Percentiles rank a stretch among this genome's conserved stretches.
phyloP scores from a whole-genome alignment of 2,329 filamentous ascomycete genomes.

The Myotisia sp. region DNA sequence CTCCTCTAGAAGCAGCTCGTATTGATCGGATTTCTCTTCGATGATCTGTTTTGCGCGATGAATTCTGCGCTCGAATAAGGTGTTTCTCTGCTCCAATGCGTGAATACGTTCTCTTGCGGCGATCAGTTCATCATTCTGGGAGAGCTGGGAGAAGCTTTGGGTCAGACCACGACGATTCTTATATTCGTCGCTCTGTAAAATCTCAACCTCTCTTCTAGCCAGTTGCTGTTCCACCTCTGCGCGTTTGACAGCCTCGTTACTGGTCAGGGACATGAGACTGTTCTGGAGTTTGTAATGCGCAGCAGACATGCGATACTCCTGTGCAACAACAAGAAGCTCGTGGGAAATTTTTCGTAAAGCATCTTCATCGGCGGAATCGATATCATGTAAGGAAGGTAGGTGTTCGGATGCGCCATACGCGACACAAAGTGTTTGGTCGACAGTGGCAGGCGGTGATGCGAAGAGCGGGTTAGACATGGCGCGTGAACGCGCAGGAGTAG shows the following conservation, averaged over 20 bases:
- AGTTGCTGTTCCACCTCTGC: conserved; percentile 86
- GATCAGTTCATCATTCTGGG: conserved; percentile 40
- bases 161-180: conserved; percentile 47
- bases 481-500: conserved; percentile 29
- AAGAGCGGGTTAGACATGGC: conserved; percentile 24
- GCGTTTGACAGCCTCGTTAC: conserved; percentile 68
- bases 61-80: conserved; percentile 48
- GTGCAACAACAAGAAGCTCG: conserved; percentile 40
- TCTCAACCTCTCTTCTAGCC: conserved; percentile 75
- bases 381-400: conserved; percentile 36
- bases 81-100: conserved; percentile 51
- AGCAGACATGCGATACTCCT: conserved; percentile 63
- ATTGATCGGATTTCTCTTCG: conserved; percentile 61
- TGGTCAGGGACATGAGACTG: conserved; percentile 69
- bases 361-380: conserved; percentile 37
- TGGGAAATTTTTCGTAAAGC: conserved; percentile 42
- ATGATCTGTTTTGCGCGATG: conserved; percentile 65
- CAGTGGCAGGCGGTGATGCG: conserved; percentile 35
- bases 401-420: conserved; percentile 31
- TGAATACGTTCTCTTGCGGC: conserved; percentile 47
- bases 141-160: conserved; percentile 22
- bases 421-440: conserved; percentile 29
- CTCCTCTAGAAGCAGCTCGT: conserved; percentile 56
- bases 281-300: conserved; percentile 87
- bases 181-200: conserved; percentile 60